phyloP scores from a whole-genome alignment of 768 basidiomycete species.

The Kwoniella dejecticola region DNA sequence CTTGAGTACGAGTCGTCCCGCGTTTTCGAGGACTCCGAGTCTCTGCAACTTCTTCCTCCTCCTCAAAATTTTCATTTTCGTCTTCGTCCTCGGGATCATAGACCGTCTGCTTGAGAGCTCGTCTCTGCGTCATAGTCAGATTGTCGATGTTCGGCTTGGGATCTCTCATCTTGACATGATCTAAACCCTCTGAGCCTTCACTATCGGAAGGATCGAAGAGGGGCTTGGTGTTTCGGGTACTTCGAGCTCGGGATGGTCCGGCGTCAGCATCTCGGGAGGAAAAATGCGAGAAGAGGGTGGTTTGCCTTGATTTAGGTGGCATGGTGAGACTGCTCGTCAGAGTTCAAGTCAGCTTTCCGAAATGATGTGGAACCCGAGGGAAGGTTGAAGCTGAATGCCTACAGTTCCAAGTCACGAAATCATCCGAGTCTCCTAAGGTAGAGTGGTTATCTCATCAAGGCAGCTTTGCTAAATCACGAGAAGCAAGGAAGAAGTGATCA shows the following conservation, averaged over 20 bases:
- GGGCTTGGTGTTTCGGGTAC: background rate
- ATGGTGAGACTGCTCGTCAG: slow-evolving; percentile 16
- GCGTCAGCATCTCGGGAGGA: background rate
- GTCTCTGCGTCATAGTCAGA: slow-evolving; percentile 9
- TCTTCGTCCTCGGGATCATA: slow-evolving; percentile 18
- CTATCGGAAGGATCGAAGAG: slow-evolving; percentile 4
- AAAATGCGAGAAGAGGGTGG: slow-evolving; percentile 28
- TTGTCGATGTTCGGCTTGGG: background rate
- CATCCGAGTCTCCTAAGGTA: no score
- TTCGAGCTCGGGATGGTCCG: slow-evolving; percentile 4
- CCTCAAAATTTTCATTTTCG: slow-evolving; percentile 9
- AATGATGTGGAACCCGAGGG: no score
- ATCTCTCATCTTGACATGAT: slow-evolving; percentile 17
- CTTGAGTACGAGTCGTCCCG: background rate
- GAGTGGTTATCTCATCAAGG: no score
- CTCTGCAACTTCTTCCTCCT: slow-evolving; percentile 11
- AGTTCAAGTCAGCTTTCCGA: no score
- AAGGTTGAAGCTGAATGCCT: background rate
- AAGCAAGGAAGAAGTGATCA: background rate
- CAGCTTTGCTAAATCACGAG: no score
- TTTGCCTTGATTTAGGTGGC: slow-evolving; percentile 22
- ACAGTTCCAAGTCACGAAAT: no score
- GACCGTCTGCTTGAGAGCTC: slow-evolving; percentile 8
- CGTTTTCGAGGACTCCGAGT: background rate
- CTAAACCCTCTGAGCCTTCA: slow-evolving; percentile 37